A percentile compares a stretch with the other conserved stretches of the same genome.
Conservation (phyloP, 176 grass and related monocot genomes). For the Neostapfia colusana region DNA sequence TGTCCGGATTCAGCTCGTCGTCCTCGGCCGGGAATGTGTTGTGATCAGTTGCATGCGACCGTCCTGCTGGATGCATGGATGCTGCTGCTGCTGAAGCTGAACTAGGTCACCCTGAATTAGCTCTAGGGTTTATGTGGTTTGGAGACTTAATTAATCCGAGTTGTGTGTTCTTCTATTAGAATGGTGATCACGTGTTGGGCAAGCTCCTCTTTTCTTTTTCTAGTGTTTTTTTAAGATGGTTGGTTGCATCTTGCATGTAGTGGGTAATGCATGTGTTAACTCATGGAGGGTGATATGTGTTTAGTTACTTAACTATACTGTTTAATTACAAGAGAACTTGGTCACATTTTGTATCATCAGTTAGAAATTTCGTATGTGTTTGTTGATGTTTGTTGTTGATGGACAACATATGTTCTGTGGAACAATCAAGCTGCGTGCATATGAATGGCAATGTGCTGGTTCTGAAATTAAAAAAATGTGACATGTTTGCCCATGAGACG, state of each 20-base stretch:
- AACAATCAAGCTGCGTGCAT: not conserved
- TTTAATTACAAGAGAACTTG: conserved; percentile 54
- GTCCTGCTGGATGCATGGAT: conserved; percentile 5
- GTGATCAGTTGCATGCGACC: not conserved
- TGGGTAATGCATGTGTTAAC: conserved; percentile 34
- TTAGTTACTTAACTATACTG: conserved; percentile 58
- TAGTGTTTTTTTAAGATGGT: conserved; percentile 19
- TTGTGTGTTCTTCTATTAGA: conserved; percentile 42
- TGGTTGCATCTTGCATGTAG: conserved; percentile 40
- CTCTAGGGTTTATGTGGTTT: conserved; percentile 40
- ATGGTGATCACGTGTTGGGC: not conserved
- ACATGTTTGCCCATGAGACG: not conserved
- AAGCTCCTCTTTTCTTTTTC: not conserved
- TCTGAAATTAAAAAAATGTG: not conserved
- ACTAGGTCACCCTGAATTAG: conserved; percentile 26
- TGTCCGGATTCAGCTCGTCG: conserved; percentile 80
- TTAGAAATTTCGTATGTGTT: not conserved
- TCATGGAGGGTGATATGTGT: conserved; percentile 52
- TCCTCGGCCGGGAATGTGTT: conserved; percentile 81
- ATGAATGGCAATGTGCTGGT: not conserved
- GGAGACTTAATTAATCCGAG: not conserved
- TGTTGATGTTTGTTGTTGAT: not conserved
- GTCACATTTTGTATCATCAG: not conserved
- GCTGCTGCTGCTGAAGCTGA: not conserved
- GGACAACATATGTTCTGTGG: not conserved